phyloP scores from a whole-genome alignment of 2,329 filamentous ascomycete genomes.

The Hymenoscyphus albidus region DNA sequence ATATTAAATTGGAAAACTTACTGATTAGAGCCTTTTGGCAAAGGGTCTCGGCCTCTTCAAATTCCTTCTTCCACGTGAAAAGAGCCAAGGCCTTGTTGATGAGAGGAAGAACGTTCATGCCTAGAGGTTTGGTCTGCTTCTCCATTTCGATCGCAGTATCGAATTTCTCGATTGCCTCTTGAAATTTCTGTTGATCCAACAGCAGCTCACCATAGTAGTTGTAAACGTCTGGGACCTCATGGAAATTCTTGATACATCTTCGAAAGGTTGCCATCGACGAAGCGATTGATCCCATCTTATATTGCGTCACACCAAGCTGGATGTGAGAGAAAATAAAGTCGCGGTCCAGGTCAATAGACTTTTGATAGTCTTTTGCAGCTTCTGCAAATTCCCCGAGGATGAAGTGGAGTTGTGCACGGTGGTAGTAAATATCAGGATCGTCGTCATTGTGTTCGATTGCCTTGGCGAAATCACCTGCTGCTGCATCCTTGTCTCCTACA shows the following conservation, averaged over 20 bases:
- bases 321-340: constrained; percentile 99
- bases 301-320: constrained; percentile 97
- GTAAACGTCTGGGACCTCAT: constrained; percentile 94
- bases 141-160: constrained; percentile 99
- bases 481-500: constrained; percentile 75
- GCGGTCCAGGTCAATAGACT: constrained; percentile 93
- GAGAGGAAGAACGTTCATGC: constrained; percentile 94
- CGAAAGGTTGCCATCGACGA: constrained; percentile 99
- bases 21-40: constrained; percentile 97
- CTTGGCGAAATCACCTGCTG: constrained; percentile 80
- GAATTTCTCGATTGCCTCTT: constrained; percentile 96
- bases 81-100: constrained; percentile 98
- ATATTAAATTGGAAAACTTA: constrained; percentile 48
- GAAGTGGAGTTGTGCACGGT: constrained; percentile 96
- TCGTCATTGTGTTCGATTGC: constrained; percentile 80
- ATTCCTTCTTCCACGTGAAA: constrained; percentile 99
- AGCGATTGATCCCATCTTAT: constrained; percentile 98
- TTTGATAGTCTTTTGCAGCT: constrained; percentile 97
- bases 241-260: constrained; percentile 96
- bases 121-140: constrained; percentile 86
- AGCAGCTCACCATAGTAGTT: constrained; percentile 99
- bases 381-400: constrained; percentile 92
- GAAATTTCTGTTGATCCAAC: constrained; percentile 92
- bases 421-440: constrained; percentile 98
- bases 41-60: constrained; percentile 87